These are phyloP conservation scores for Macrophomina tecta DNA, from an alignment of 2,329 filamentous ascomycete species.

Conservation along the genomic window DNA sequence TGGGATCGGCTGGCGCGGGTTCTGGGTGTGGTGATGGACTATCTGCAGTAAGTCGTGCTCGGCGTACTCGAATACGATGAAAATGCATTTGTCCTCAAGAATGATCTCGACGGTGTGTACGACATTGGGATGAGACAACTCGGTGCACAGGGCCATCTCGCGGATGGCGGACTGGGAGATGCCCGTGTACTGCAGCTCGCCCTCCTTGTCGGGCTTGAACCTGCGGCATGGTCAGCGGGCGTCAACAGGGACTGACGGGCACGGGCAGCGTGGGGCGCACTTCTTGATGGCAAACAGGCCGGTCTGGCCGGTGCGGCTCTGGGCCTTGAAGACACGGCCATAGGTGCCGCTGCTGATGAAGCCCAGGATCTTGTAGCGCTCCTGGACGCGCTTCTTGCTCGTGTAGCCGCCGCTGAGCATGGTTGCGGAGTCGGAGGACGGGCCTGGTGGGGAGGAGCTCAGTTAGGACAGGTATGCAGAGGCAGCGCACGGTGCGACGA, in stretches of 20 bases:
- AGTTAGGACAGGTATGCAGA: slow-evolving; percentile 22
- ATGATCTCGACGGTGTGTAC: slow-evolving; percentile 94
- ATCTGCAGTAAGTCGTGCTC: slow-evolving; percentile 98
- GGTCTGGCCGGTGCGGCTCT: slow-evolving; percentile 72
- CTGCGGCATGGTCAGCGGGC: slow-evolving; percentile 43
- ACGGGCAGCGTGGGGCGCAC: slow-evolving; percentile 52
- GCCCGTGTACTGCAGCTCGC: slow-evolving; percentile 94
- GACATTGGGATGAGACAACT: slow-evolving; percentile 86
- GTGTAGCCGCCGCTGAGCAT: slow-evolving; percentile 59
- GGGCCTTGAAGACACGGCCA: slow-evolving; percentile 95
- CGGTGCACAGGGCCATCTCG: slow-evolving; percentile 96
- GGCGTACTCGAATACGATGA: slow-evolving; percentile 99
- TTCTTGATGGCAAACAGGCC: slow-evolving; percentile 99
- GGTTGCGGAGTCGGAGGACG: slow-evolving; percentile 32
- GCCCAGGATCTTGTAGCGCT: slow-evolving; percentile 94
- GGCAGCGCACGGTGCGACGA: slow-evolving; percentile 22
- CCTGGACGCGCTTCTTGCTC: slow-evolving; percentile 83
- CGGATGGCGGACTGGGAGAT: slow-evolving; percentile 97
- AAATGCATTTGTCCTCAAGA: slow-evolving; percentile 97
- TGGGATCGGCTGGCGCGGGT: slow-evolving; percentile 85
- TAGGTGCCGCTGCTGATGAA: slow-evolving; percentile 99
- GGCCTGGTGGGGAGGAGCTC: slow-evolving; percentile 1
- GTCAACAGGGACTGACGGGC: not conserved
- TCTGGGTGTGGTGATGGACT: slow-evolving; percentile 95
- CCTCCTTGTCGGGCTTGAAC: slow-evolving; percentile 98